phyloP scores from a whole-genome alignment of 371 early-diverging fungal species.

The Chytridiales sp. region DNA sequence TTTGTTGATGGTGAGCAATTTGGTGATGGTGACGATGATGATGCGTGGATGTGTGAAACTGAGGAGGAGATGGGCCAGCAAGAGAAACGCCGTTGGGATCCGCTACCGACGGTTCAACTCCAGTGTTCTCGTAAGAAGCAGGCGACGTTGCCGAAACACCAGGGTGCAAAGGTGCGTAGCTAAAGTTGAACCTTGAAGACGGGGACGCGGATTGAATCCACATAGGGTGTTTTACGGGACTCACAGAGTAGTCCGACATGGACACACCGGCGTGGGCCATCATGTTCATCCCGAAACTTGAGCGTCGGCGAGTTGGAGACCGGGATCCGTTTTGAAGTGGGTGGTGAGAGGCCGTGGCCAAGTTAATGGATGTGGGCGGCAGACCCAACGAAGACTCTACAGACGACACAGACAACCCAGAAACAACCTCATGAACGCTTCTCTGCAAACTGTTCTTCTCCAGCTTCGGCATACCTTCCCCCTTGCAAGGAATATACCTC shows the following conservation, averaged over 20 bases:
- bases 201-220: too few species aligned
- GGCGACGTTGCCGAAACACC: too few species aligned
- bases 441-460: neutral
- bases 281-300: conserved; percentile 8
- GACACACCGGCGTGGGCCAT: conserved; percentile 8
- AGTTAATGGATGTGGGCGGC: neutral
- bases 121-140: too few species aligned
- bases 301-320: neutral
- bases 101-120: too few species aligned
- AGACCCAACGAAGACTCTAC: neutral
- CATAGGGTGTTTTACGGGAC: too few species aligned
- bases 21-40: too few species aligned
- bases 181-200: too few species aligned
- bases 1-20: too few species aligned
- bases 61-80: too few species aligned
- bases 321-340: neutral
- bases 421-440: neutral
- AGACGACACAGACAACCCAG: neutral
- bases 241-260: neutral
- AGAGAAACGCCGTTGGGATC: too few species aligned
- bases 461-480: neutral
- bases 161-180: too few species aligned
- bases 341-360: neutral
- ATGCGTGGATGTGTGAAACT: too few species aligned
- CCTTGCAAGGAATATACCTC: conserved; percentile 17